These are phyloP conservation scores for Saitozyma sp. DNA, from an alignment of 768 basidiomycete species.

Conservation along the genomic window DNA sequence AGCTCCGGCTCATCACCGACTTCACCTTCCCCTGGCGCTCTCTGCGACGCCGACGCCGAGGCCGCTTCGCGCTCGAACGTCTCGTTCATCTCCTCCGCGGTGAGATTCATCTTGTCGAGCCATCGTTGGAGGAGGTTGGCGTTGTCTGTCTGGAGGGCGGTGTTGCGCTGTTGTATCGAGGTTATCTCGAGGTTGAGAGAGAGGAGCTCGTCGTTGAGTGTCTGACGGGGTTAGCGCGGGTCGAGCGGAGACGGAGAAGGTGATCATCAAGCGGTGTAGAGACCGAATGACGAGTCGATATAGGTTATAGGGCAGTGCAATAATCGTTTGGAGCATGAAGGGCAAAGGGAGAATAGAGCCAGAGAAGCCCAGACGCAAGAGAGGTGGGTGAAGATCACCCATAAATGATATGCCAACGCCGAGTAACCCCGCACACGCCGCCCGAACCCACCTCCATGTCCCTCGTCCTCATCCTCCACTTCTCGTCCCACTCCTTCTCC, in stretches of 20 bases:
- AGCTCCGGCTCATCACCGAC: not conserved
- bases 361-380: not conserved
- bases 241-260: slow-evolving; percentile 10
- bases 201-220: slow-evolving; percentile 90
- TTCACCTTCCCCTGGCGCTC: not conserved
- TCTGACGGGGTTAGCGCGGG: slow-evolving; percentile 56
- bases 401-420: too few species aligned
- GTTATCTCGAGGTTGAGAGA: slow-evolving; percentile 87
- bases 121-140: slow-evolving; percentile 92
- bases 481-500: slow-evolving; percentile 69
- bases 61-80: slow-evolving; percentile 53
- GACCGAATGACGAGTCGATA: not conserved
- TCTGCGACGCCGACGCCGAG: not conserved
- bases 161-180: slow-evolving; percentile 83
- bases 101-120: slow-evolving; percentile 90
- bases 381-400: not conserved
- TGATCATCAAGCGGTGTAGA: not conserved
- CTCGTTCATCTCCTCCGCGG: slow-evolving; percentile 93
- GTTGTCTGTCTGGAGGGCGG: slow-evolving; percentile 85
- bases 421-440: too few species aligned
- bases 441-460: slow-evolving; percentile 71
- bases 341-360: not conserved
- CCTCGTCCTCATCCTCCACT: slow-evolving; percentile 69
- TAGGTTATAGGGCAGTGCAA: not conserved
- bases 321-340: not conserved